Base-by-base conservation (phyloP, 1,139 yeast species). In the Debaryomyces sp. region DNA sequence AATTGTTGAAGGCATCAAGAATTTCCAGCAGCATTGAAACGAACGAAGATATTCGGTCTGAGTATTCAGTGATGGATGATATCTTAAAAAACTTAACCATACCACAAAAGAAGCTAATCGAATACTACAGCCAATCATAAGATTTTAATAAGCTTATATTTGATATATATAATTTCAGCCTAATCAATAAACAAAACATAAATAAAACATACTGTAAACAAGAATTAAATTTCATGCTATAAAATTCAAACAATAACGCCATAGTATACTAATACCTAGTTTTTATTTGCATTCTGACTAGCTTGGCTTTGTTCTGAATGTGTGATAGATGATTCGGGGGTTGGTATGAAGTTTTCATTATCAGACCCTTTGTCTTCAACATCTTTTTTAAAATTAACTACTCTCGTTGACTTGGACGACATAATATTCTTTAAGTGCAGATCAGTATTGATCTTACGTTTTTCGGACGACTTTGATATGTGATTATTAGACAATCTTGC, bases 101-200 rank as follows among this genome's bases (percentile, higher is more conserved):
- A 2, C 71, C 77, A 0, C 78, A 74, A 47, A 66, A 60, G 46
- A 73, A 67, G 48, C 55, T 75, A 43, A 65, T 75, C 5, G 75
- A 72, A 47, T 70, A 70, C 50, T 74, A 73, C 53, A 68, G 73
- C 53, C 60, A 60, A 22, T 49, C 49, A 18, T 55, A 47, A 47
- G 2, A 27, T 26, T 15, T 26, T 26, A 34, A 24, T 38, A 21
- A 33, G 29, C 22, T 29, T 42, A 13, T 21, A 42, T 42, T 42
- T 22, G 22, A 23, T 32, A 40, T 13, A 34, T n/a, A 34, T 8
- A 42, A 23, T 34, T 22, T 41, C 30, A 41, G 43, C 35, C 21
- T 32, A 32, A 22, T 30, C 22, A 32, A 44, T 26, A 41, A 24
- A 33, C n/a, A 23, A 33, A 34, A 43, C 21, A 30, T 39, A 45